Conservation (phyloP, 139 green algal species). For the Cymbomonas tetramitiformis region DNA sequence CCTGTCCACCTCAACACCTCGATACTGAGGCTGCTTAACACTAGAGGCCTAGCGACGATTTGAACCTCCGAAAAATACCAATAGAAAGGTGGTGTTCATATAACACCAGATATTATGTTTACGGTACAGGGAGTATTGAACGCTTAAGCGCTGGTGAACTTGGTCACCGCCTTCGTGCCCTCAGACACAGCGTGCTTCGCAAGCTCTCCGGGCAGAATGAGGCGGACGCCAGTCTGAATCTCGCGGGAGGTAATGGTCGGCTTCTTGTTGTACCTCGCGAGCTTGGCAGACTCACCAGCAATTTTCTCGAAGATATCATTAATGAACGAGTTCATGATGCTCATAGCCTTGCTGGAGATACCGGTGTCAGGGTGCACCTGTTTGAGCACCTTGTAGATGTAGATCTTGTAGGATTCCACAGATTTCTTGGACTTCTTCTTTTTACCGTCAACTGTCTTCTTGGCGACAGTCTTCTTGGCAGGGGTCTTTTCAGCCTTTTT, state of each 20-base stretch:
- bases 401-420: conserved; percentile 93
- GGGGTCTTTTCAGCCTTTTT: conserved; percentile 32
- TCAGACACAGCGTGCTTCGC: conserved; percentile 73
- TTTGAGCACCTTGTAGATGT: conserved; percentile 94
- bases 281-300: conserved; percentile 37
- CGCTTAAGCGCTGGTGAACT: conserved; percentile 30
- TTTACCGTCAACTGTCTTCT: too few relatives aligned
- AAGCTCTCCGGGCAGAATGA: conserved; percentile 64
- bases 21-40: too few relatives aligned
- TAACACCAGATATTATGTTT: too few relatives aligned
- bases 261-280: conserved; percentile 69
- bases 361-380: conserved; percentile 92
- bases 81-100: too few relatives aligned
- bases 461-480: conserved; percentile 24
- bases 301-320: conserved; percentile 52
- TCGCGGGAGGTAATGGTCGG: conserved; percentile 56
- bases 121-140: too few relatives aligned
- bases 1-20: too few relatives aligned
- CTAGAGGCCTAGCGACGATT: too few relatives aligned
- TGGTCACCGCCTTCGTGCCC: conserved; percentile 67
- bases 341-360: conserved; percentile 90
- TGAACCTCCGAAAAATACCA: too few relatives aligned
- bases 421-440: conserved; percentile 39
- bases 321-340: conserved; percentile 69
- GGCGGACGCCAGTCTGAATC: conserved; percentile 62